Evolutionary conservation across 2,329 filamentous ascomycete species (phyloP), one percentile per base, ranked within the genome.

Genomic region (Fusarium sp.): DNA sequence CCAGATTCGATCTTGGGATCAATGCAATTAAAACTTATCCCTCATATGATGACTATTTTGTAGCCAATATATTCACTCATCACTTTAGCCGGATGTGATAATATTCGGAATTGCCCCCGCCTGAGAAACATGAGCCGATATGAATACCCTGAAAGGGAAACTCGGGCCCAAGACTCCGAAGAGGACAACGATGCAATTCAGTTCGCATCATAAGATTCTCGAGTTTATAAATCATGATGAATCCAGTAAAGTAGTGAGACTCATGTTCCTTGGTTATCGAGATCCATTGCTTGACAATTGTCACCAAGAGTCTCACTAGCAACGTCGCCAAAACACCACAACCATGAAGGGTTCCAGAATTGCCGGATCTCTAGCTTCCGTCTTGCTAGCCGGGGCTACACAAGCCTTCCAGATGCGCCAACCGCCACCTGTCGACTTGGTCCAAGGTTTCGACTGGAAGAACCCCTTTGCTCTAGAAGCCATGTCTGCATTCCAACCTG

Each of bases 391-490:
- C 20, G 69, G 75, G 2, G 61, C 72, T 37, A 65, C 78, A 39
- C 77, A 81, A 24, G 78, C 79, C 29, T 76, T 84, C 56, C 61
- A 70, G 14, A 77, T 79, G 45, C 69, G 72, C 29, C 77, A 78
- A 18, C 80, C 82, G 11, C 70, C 69, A 57, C 77, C 81, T 27
- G 78, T 83, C 7, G 79, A 81, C n/a, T 76, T 81, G 64, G 80
- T 84, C 27, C 78, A 82, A 31, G 80, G 81, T 72, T 87, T 86
- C 73, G 76, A 79, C 59, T 87, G 84, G 84, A 72, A 75, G 37
- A 77, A 86, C 69, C 85, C 85, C 5, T 86, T 86, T 80, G 61
- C 69, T 6, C 73, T 74, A 13, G 71, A 74, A 14, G 48, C 71
- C 24, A 76, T 81, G 45, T 72, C 77, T 39, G 69, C 76, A 35